Evolutionary conservation across 2,329 filamentous ascomycete species (phyloP), one percentile per base, ranked within the genome.

Genomic region (Fusarium citri): DNA sequence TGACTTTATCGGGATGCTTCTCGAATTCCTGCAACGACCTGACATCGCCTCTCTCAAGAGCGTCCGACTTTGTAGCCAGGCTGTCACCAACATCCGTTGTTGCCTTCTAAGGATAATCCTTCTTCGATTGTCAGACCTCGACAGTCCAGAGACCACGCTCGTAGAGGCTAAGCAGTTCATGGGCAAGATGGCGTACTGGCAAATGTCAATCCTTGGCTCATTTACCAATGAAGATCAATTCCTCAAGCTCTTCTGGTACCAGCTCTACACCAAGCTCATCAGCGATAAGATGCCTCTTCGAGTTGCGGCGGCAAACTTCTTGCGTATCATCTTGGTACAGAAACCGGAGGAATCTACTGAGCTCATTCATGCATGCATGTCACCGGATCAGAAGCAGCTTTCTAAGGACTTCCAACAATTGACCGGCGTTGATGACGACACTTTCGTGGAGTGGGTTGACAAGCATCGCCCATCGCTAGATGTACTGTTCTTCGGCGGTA

Each of bases 171-270:
- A 91, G 26, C 83, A 86, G 1, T 94, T 97, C 61, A 88, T 99
- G 79, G 87, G 93, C 64, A 95, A 94, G 76, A 88, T 99, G 74
- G 89, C 93, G 0, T 98, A 98, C 79, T 99, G 96, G 96, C 96
- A 98, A 78, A 94, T 93, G 22, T 92, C 97, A 20, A 89, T 99
- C 18, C 83, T 99, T 18, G 91, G 90, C 4, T 89, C 91, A 6
- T 89, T 96, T 18, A 91, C 92, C 5, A 85, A 88, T 9, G 94
- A 97, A 46, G 89, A 92, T n/a, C 90, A 93, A 12, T 92, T 93
- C 75, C 87, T 98, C 74, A 92, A 91, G 68, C 85, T 98, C 34
- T 88, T 98, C 43, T 98, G 94, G 85, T 98, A 97, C 75, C 89
- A 98, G 65, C 88, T 99, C 5, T 99, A 98, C 78, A 90, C 91